These are phyloP conservation scores for Paraphaeosphaeria minitans DNA, from an alignment of 2,329 filamentous ascomycete species.

Conservation along the genomic window DNA sequence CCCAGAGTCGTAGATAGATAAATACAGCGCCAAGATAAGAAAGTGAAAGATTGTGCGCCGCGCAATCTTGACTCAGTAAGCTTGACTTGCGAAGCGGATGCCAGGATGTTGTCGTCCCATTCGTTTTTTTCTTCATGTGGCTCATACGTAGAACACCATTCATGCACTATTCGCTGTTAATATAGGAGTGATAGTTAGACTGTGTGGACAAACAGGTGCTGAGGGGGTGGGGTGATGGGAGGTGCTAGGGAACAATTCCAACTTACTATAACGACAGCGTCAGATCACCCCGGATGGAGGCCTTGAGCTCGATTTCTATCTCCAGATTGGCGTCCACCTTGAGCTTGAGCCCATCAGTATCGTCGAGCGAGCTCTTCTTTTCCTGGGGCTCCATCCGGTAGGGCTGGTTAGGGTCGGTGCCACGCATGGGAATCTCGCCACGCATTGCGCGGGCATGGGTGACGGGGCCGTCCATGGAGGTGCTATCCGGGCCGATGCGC, in stretches of 20 bases:
- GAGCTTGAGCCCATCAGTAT: constrained; percentile 71
- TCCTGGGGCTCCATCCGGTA: constrained; percentile 44
- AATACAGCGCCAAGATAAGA: constrained; percentile 4
- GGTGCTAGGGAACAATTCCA: not conserved
- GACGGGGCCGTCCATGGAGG: constrained; percentile 62
- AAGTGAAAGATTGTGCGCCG: not conserved
- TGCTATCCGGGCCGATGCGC: constrained; percentile 60
- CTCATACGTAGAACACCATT: constrained; percentile 11
- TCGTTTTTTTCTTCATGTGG: constrained; percentile 10
- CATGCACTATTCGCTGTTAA: constrained; percentile 34
- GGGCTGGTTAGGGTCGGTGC: constrained; percentile 57
- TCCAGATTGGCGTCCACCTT: constrained; percentile 79
- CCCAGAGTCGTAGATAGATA: not conserved
- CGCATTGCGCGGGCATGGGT: constrained; percentile 59
- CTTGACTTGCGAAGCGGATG: not conserved
- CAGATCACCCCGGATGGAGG: constrained; percentile 82
- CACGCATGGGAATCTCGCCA: constrained; percentile 61
- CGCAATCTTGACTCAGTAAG: not conserved
- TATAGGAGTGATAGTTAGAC: constrained; percentile 21
- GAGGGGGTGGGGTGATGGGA: constrained; percentile 1
- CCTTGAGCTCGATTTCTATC: constrained; percentile 83
- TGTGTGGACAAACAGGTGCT: not conserved
- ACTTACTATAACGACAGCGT: constrained; percentile 78
- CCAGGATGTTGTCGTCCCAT: constrained; percentile 4
- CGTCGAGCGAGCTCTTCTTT: constrained; percentile 52